A percentile compares a stretch with the other conserved stretches of the same genome.
Conservation (phyloP, 2,329 filamentous ascomycete genomes). For the Colletotrichum caudatum region DNA sequence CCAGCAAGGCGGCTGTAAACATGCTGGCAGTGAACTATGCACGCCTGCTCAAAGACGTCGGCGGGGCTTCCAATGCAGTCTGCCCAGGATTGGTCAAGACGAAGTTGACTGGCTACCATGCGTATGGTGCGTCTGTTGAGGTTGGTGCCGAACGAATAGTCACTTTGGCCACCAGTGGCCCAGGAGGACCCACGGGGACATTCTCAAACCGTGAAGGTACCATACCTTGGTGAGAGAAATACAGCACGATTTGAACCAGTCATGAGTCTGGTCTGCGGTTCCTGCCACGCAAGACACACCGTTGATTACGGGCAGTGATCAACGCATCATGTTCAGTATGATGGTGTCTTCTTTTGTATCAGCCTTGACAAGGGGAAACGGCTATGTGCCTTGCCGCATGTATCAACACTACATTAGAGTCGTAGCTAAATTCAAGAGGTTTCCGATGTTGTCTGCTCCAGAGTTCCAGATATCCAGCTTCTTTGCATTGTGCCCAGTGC, state of each 20-base stretch:
- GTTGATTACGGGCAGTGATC: too few species aligned
- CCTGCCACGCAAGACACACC: too few species aligned
- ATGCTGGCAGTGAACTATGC: slow-evolving; percentile 54
- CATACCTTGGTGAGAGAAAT: slow-evolving; percentile 41
- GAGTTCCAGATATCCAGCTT: slow-evolving; percentile 36
- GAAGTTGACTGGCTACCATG: slow-evolving; percentile 44
- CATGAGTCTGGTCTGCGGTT: not conserved
- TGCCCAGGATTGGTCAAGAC: slow-evolving; percentile 55
- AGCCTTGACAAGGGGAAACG: not conserved
- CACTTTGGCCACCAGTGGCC: slow-evolving; percentile 47
- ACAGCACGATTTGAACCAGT: not conserved
- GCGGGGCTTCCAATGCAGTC: slow-evolving; percentile 51
- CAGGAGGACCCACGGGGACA: slow-evolving; percentile 49
- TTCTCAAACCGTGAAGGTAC: slow-evolving; percentile 46
- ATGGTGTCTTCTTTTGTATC: not conserved
- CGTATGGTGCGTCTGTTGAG: slow-evolving; percentile 43
- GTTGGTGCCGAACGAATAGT: slow-evolving; percentile 48
- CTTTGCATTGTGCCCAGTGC: not conserved
- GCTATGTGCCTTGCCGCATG: not conserved
- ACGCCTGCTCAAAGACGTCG: slow-evolving; percentile 47
- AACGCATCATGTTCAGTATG: too few species aligned
- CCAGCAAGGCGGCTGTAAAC: slow-evolving; percentile 58
- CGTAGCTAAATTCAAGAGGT: slow-evolving; percentile 26
- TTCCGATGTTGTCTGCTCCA: slow-evolving; percentile 30
- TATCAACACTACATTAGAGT: not conserved